Base-by-base conservation (phyloP, 805 yeast species). In the Wickerhamiella sergipiensis region DNA sequence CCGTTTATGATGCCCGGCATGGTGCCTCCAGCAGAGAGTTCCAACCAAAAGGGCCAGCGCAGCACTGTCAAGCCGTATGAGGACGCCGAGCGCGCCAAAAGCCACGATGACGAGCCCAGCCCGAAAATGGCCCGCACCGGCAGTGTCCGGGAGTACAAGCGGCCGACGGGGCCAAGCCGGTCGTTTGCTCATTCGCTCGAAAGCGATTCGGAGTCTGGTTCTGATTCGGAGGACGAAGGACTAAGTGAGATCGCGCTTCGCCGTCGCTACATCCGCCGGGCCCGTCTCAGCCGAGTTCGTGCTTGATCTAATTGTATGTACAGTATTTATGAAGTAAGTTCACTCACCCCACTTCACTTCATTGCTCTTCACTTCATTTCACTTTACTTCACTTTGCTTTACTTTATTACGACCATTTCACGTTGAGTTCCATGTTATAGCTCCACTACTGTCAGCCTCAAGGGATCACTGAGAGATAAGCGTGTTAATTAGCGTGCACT, bases 1-100 rank as follows among this genome's bases (percentile, higher is more conserved):
- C 66, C 63, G 13, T 55, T 58, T 21, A 51, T 57, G 47, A 57
- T 64, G 53, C 58, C 59, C 38, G 47, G 51, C 17, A 42, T 48
- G 47, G 45, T 45, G 13, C 38, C 38, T 6, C 2, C 4, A 10
- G 18, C 6, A 7, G 24, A 18, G 8, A 39, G 6, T 7, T 19
- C 22, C 3, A 8, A 12, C 5, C 33, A 29, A 29, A 12, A 3
- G 15, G 9, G 6, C 6, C 15, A n/a, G 4, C 36, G 23, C 17
- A 10, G 38, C 3, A 15, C 39, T 15, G 21, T 33, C 31, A 45
- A 19, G 21, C 46, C 49, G 19, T 49, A 46, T 12, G 47, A 36
- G 44, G 42, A 39, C 19, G 47, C 43, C 2, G n/a, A n/a, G n/a
- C n/a, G 47, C 26, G 45, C 43, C 2, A 7, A 13, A n/a, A 29